Conservation (phyloP, 345 rosid genomes). For the Turnera subulata region DNA sequence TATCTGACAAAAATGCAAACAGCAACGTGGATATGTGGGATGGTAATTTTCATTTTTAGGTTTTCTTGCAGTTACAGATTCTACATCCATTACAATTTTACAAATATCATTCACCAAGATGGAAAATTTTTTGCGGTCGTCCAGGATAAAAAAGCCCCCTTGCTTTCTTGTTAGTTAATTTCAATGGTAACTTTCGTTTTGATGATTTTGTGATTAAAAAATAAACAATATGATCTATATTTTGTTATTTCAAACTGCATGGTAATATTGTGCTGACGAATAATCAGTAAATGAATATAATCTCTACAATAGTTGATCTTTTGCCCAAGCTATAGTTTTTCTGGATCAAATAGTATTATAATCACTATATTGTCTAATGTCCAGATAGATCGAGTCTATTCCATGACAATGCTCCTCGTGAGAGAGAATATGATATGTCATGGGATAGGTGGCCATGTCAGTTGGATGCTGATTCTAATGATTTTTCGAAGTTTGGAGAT, state of each 20-base stretch:
- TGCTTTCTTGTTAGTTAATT: too few relatives aligned
- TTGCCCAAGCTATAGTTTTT: neutral
- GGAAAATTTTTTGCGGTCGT: too few relatives aligned
- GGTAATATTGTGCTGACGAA: too few relatives aligned
- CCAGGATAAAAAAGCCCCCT: too few relatives aligned
- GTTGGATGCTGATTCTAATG: slow-evolving; percentile 27
- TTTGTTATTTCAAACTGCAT: too few relatives aligned
- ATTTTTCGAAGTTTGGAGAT: slow-evolving; percentile 30
- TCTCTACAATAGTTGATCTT: neutral
- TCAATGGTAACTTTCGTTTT: too few relatives aligned
- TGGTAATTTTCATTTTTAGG: slow-evolving; percentile 32
- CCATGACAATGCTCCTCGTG: slow-evolving; percentile 32
- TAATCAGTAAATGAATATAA: too few relatives aligned
- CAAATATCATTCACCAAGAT: too few relatives aligned
- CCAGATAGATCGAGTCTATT: slow-evolving; percentile 32
- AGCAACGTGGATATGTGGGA: slow-evolving; percentile 35
- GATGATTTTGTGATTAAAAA: too few relatives aligned
- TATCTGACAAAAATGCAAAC: slow-evolving; percentile 17
- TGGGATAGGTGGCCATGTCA: slow-evolving; percentile 36
- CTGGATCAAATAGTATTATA: neutral
- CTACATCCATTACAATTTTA: too few relatives aligned
- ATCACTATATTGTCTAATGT: neutral
- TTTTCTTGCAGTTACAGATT: neutral
- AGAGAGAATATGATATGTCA: slow-evolving; percentile 25
- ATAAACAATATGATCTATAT: too few relatives aligned